Evolutionary conservation across 2,329 filamentous ascomycete genomes (phyloP).

Genomic region (Chlorencoelia australis): DNA sequence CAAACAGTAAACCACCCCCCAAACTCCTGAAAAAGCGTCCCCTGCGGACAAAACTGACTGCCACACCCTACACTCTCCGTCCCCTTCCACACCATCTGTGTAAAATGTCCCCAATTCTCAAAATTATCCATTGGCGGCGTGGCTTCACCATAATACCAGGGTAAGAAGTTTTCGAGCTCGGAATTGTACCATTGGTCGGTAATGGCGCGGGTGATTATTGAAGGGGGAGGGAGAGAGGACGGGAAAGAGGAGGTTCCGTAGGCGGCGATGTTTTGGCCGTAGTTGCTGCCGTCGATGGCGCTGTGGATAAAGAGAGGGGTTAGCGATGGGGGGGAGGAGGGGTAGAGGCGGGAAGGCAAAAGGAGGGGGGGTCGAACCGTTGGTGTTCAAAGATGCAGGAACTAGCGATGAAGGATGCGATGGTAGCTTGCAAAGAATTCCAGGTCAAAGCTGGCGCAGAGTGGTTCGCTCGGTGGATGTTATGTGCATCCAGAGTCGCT

Average conservation of each 20-base stretch:
- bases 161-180: slow-evolving; percentile 51
- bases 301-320: slow-evolving; percentile 25
- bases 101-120: slow-evolving; percentile 61
- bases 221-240: slow-evolving; percentile 34
- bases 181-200: slow-evolving; percentile 85
- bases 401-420: no score
- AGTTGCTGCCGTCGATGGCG: slow-evolving; percentile 47
- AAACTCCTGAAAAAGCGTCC: slow-evolving; percentile 29
- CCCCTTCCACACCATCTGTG: slow-evolving; percentile 60
- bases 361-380: no score
- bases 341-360: no score
- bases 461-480: slow-evolving; percentile 7
- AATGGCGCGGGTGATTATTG: slow-evolving; percentile 53
- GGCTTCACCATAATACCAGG: slow-evolving; percentile 44
- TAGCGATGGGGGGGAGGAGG: not conserved
- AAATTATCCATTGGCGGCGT: slow-evolving; percentile 54
- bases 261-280: slow-evolving; percentile 87
- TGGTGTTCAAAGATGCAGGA: no score
- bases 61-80: slow-evolving; percentile 53
- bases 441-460: slow-evolving; percentile 5
- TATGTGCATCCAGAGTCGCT: slow-evolving; percentile 3
- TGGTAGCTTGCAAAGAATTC: no score
- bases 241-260: slow-evolving; percentile 36
- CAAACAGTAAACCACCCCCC: slow-evolving; percentile 67
- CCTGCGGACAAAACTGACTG: slow-evolving; percentile 41